Percentiles rank a stretch among this genome's conserved stretches.
Evolutionary conservation across 768 basidiomycete species (phyloP).

Genomic region (Tylopilus sp.): DNA sequence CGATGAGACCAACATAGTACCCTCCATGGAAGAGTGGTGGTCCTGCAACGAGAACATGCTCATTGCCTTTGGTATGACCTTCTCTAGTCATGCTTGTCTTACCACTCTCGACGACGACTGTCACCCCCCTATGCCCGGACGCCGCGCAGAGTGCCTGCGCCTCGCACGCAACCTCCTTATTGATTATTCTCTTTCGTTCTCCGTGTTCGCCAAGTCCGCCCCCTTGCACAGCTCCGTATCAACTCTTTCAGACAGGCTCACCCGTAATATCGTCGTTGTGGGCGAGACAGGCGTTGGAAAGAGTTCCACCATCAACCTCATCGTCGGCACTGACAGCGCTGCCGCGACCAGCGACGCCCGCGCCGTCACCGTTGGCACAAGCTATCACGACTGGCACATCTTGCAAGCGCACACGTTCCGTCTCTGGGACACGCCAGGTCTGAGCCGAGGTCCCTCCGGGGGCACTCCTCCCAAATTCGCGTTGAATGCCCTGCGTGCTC

Average conservation of each 20-base stretch:
- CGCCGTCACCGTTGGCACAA: constrained; percentile 20
- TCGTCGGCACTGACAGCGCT: constrained; percentile 16
- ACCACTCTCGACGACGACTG: constrained; percentile 22
- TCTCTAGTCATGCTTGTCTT: constrained; percentile 21
- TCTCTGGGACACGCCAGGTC: constrained; percentile 25
- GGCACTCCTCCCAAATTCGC: constrained; percentile 9
- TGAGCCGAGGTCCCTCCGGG: constrained; percentile 14
- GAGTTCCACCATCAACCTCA: constrained; percentile 21
- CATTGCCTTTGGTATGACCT: constrained; percentile 9
- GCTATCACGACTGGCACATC: constrained; percentile 23
- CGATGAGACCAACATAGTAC: constrained; percentile 1
- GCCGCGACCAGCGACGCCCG: constrained; percentile 11
- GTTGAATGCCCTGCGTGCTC: constrained; percentile 18
- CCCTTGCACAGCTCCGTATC: constrained; percentile 3
- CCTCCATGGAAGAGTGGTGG: constrained; percentile 28
- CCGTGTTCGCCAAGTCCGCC: background rate
- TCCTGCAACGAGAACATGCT: constrained; percentile 1
- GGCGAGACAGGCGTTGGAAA: constrained; percentile 35
- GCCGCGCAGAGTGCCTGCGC: constrained; percentile 12
- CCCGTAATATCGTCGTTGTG: constrained; percentile 36
- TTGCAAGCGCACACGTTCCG: constrained; percentile 21
- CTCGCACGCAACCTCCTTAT: constrained; percentile 23
- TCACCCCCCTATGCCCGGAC: constrained; percentile 17
- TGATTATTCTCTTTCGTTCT: constrained; percentile 16
- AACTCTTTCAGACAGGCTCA: constrained; percentile 15